A percentile compares a stretch with the other conserved stretches of the same genome.
phyloP scores from a whole-genome alignment of 2,329 filamentous ascomycete species.

The Verticillium longisporum region DNA sequence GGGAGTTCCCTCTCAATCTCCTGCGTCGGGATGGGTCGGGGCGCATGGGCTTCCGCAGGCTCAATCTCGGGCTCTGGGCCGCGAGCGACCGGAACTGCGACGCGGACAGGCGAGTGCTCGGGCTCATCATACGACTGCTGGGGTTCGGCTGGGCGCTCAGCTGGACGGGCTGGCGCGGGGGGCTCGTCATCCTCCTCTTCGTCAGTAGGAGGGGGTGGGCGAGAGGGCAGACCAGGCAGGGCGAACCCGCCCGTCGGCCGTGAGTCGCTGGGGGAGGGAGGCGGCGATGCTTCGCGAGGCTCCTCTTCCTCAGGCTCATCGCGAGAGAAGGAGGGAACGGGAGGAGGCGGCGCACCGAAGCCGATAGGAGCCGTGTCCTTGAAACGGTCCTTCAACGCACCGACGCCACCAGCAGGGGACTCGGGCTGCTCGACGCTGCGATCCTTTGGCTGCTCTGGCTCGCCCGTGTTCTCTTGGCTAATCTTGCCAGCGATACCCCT shows the following conservation, averaged over 20 bases:
- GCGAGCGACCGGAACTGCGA: conserved; percentile 79
- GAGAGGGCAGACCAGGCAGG: conserved; percentile 67
- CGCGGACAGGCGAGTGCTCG: conserved; percentile 69
- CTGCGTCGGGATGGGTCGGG: conserved; percentile 51
- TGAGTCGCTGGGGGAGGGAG: conserved; percentile 45
- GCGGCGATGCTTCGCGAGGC: conserved; percentile 35
- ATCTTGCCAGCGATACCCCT: conserved; percentile 47
- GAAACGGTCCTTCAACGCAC: conserved; percentile 76
- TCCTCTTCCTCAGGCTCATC: conserved; percentile 4
- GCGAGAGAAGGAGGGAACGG: background rate
- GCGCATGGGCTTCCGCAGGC: conserved; percentile 40
- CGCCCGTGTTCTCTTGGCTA: conserved; percentile 58
- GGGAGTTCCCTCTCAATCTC: conserved; percentile 58
- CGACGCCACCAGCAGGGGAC: conserved; percentile 55
- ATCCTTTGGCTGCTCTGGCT: conserved; percentile 30
- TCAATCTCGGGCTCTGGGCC: conserved; percentile 47
- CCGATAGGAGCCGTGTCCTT: conserved; percentile 69
- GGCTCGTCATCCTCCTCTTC: conserved; percentile 52
- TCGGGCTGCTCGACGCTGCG: conserved; percentile 19
- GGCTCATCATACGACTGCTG: conserved; percentile 33
- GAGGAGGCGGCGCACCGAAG: conserved; percentile 24
- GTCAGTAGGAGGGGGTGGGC: conserved; percentile 47
- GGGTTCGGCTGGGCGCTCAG: background rate
- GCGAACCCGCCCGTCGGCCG: conserved; percentile 71
- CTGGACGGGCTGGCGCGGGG: conserved; percentile 22